phyloP scores from a whole-genome alignment of 805 yeast genomes.

The Kazachstania martiniae region DNA sequence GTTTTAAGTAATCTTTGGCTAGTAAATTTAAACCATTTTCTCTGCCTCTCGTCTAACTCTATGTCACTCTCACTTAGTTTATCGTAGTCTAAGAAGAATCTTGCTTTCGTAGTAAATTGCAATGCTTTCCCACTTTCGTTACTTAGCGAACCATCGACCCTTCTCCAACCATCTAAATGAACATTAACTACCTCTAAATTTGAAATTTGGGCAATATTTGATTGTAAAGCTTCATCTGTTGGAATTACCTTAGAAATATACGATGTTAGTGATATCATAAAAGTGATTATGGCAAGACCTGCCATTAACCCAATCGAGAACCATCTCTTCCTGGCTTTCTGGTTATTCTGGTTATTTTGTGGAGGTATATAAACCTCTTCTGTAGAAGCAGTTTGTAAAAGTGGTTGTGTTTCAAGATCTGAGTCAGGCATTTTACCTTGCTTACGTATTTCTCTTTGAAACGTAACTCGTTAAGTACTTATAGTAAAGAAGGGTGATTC shows the following conservation, averaged over 20 bases:
- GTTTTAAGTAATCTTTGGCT: slow-evolving; percentile 13
- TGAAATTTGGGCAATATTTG: slow-evolving; percentile 12
- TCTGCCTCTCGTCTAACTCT: slow-evolving; percentile 5
- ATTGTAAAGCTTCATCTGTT: slow-evolving; percentile 10
- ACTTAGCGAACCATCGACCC: slow-evolving; percentile 8
- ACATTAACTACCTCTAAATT: slow-evolving; percentile 12
- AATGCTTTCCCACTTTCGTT: slow-evolving; percentile 15
- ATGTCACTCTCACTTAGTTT: slow-evolving; percentile 6
- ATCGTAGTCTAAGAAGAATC: slow-evolving; percentile 14
- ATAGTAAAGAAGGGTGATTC: too few relatives aligned
- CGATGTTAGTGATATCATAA: too few relatives aligned
- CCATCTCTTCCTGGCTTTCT: too few relatives aligned
- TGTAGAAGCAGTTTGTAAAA: too few relatives aligned
- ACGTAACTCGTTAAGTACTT: too few relatives aligned
- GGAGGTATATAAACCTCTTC: too few relatives aligned
- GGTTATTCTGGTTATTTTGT: too few relatives aligned
- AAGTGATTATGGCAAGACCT: too few relatives aligned
- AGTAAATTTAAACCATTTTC: slow-evolving; percentile 6
- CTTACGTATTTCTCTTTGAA: too few relatives aligned
- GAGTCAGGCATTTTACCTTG: too few relatives aligned
- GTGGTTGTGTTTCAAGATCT: neutral
- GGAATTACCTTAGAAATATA: slow-evolving; percentile 4
- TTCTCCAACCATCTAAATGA: slow-evolving; percentile 23
- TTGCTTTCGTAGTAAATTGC: slow-evolving; percentile 10
- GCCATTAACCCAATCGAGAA: too few relatives aligned